Evolutionary conservation across 106 monocot species (phyloP).

Genomic region (Dioscorea alata): DNA sequence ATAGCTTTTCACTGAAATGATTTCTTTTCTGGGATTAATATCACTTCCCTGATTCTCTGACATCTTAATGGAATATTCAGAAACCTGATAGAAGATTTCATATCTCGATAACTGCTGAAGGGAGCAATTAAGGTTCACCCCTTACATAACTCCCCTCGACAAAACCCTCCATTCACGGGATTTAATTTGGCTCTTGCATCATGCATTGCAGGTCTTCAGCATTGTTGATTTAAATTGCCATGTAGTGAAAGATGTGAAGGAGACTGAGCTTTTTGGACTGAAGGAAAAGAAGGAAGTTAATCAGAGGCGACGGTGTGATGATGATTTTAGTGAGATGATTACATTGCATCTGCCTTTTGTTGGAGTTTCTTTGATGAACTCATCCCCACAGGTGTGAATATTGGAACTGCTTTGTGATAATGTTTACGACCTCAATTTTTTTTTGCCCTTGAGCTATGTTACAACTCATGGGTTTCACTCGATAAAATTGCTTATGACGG

Average conservation of each 20-base stretch:
- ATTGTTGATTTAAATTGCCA: slow-evolving; percentile 83
- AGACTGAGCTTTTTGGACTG: slow-evolving; percentile 33
- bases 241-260: slow-evolving; percentile 45
- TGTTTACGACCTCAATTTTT: neutral
- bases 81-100: slow-evolving; percentile 84
- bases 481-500: neutral
- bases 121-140: slow-evolving; percentile 76
- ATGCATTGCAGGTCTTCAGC: slow-evolving; percentile 75
- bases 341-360: slow-evolving; percentile 63
- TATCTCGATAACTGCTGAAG: slow-evolving; percentile 74
- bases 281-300: slow-evolving; percentile 36
- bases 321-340: slow-evolving; percentile 46
- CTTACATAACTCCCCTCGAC: neutral
- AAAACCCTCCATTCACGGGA: no score
- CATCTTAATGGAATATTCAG: slow-evolving; percentile 27
- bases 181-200: no score
- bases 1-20: no score
- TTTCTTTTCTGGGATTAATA: no score
- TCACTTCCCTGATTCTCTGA: no score
- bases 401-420: no score
- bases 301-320: slow-evolving; percentile 30
- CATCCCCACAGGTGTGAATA: slow-evolving; percentile 65
- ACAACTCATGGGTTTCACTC: neutral
- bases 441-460: neutral
- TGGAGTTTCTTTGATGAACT: slow-evolving; percentile 83